Percentiles rank a stretch among this genome's conserved stretches.
phyloP scores from a whole-genome alignment of 2,329 filamentous ascomycete genomes.

The Allantophomopsis lycopodina region DNA sequence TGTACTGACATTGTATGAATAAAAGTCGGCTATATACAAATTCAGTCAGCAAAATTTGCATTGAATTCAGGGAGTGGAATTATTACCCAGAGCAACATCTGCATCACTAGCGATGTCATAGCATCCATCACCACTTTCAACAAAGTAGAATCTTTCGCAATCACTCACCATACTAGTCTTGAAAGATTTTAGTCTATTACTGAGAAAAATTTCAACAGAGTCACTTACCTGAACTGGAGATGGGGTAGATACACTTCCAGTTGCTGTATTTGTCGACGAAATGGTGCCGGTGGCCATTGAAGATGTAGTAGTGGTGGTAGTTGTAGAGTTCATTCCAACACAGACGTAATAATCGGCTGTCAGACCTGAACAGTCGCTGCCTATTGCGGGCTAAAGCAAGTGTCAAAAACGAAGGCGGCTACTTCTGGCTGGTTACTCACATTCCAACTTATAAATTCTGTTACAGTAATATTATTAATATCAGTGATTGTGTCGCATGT shows the following conservation, averaged over 20 bases:
- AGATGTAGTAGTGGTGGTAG: neutral
- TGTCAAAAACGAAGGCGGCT: neutral
- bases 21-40: neutral
- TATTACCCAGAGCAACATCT: neutral
- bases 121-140: too few species aligned
- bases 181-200: too few species aligned
- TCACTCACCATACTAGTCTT: too few species aligned
- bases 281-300: neutral
- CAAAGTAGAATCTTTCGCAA: too few species aligned
- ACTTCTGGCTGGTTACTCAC: too few species aligned
- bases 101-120: neutral
- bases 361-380: conserved; percentile 1
- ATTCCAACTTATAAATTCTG: conserved; percentile 1
- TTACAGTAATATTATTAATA: conserved; percentile 1
- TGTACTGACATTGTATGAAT: conserved; percentile 1
- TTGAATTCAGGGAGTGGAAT: too few species aligned
- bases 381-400: conserved; percentile 1
- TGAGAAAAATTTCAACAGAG: too few species aligned
- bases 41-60: too few species aligned
- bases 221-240: too few species aligned
- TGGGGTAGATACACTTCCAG: neutral
- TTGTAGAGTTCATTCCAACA: conserved; percentile 1
- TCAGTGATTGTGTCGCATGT: conserved; percentile 1
- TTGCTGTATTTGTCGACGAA: neutral
- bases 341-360: conserved; percentile 2